Conservation (phyloP, 306 rosid species). For the Prunus campanulata region DNA sequence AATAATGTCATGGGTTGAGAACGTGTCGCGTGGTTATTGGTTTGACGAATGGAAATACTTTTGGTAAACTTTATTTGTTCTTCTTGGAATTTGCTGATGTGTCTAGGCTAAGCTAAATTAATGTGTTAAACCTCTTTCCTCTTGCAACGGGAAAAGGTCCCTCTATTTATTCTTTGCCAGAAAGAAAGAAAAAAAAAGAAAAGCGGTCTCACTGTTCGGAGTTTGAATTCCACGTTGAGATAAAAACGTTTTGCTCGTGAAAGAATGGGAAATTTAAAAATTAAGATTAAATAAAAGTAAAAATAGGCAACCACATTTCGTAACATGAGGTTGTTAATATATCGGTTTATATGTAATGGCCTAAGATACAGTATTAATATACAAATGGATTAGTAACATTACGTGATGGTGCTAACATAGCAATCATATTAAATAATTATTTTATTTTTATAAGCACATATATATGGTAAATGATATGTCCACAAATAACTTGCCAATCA, state of each 20-base stretch:
- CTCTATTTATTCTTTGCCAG: neutral
- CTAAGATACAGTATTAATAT: too few species aligned
- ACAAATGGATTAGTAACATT: too few species aligned
- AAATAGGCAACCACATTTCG: neutral
- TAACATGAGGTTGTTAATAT: too few species aligned
- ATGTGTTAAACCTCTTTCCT: neutral
- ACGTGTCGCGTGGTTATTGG: constrained; percentile 4
- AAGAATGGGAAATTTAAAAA: neutral
- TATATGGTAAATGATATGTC: too few species aligned
- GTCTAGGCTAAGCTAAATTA: neutral
- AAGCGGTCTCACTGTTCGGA: neutral
- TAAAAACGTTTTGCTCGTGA: neutral
- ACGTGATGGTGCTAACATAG: too few species aligned
- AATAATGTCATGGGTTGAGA: neutral
- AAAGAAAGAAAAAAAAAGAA: neutral
- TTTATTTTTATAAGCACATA: too few species aligned
- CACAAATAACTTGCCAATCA: too few species aligned
- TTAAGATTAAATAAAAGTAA: neutral
- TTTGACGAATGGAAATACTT: neutral
- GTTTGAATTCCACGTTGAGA: neutral
- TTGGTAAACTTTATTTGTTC: neutral
- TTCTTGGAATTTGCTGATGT: neutral
- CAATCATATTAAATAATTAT: too few species aligned
- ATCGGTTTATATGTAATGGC: too few species aligned
- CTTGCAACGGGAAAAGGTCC: neutral